Conservation (phyloP, 306 rosid genomes). For the Pterocarpus macrocarpus region DNA sequence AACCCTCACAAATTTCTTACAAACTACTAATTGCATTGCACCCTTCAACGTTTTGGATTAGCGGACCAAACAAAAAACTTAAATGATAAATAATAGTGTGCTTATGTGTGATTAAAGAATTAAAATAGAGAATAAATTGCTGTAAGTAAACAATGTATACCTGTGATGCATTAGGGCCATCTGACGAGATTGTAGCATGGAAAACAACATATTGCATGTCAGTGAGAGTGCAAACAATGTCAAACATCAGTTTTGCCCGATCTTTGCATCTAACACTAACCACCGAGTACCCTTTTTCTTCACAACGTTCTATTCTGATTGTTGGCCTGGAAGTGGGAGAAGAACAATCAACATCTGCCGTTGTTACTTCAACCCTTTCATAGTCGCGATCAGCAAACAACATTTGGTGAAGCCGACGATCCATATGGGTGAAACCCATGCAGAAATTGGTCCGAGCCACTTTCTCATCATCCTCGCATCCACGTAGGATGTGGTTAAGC, state of each 20-base stretch:
- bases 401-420: constrained; percentile 83
- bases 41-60: no score
- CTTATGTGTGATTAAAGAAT: not conserved
- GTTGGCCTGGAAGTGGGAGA: constrained; percentile 60
- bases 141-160: constrained; percentile 38
- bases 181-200: constrained; percentile 81
- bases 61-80: no score
- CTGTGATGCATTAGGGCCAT: constrained; percentile 84
- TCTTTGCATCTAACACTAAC: constrained; percentile 79
- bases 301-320: constrained; percentile 74
- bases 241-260: constrained; percentile 87
- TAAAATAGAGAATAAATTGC: no score
- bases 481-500: constrained; percentile 75
- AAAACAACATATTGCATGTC: constrained; percentile 91
- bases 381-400: constrained; percentile 83
- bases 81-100: not conserved
- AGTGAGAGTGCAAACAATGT: constrained; percentile 87
- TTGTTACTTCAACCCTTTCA: constrained; percentile 62
- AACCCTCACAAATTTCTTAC: not conserved
- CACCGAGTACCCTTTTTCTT: constrained; percentile 79
- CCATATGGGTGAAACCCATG: constrained; percentile 78
- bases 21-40: not conserved
- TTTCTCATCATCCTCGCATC: constrained; percentile 70
- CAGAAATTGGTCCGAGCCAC: constrained; percentile 74
- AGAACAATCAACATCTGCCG: constrained; percentile 53